phyloP scores from a whole-genome alignment of 1,284 basidiomycete genomes.

The Apiotrichum mycotoxinovorans region DNA sequence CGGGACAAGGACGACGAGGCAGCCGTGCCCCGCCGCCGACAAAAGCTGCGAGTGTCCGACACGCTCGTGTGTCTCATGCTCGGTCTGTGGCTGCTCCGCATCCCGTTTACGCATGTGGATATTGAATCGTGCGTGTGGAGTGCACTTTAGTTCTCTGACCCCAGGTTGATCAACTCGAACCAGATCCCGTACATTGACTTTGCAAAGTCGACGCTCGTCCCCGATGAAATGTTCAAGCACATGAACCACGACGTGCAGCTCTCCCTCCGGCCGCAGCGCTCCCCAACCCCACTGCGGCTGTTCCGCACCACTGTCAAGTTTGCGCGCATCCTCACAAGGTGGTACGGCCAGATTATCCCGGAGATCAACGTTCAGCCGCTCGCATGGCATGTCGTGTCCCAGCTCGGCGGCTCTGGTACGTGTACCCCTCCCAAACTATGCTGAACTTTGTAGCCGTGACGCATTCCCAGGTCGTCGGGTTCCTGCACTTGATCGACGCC shows the following conservation, averaged over 20 bases:
- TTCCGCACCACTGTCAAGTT: conserved; percentile 23
- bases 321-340: conserved; percentile 26
- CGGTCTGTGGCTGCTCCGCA: conserved; percentile 70
- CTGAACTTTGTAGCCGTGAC: conserved; percentile 55
- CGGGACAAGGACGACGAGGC: neutral
- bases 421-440: conserved; percentile 55
- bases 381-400: conserved; percentile 71
- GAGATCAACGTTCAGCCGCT: conserved; percentile 74
- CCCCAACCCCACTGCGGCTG: conserved; percentile 22
- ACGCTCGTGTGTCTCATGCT: conserved; percentile 56
- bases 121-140: conserved; percentile 60
- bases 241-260: conserved; percentile 11
- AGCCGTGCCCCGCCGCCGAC: neutral
- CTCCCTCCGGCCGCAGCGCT: conserved; percentile 20
- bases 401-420: conserved; percentile 72
- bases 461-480: conserved; percentile 51
- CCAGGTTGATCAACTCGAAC: conserved; percentile 59
- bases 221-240: conserved; percentile 55
- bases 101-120: conserved; percentile 71
- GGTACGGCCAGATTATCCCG: conserved; percentile 65
- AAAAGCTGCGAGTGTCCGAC: conserved; percentile 24
- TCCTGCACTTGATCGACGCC: conserved; percentile 35
- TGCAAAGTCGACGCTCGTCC: conserved; percentile 58
- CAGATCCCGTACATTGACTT: conserved; percentile 79
- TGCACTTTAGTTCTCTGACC: neutral